phyloP scores from a whole-genome alignment of 106 monocot genomes.

The Dendrobium nobile region DNA sequence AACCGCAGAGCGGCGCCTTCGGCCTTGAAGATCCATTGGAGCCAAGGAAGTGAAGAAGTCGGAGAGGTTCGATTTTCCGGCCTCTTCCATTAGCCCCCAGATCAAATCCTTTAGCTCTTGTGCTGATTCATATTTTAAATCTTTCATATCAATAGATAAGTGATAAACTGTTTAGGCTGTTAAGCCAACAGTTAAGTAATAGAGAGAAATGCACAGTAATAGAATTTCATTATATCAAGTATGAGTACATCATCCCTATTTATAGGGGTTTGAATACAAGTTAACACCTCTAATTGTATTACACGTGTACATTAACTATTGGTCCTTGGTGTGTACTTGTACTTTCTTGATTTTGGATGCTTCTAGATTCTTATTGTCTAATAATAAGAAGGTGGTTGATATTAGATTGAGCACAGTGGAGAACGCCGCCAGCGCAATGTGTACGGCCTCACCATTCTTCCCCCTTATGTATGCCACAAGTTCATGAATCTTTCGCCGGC shows the following conservation, averaged over 20 bases:
- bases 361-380: no score
- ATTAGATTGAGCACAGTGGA: conserved; percentile 17
- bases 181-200: no score
- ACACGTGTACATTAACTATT: no score
- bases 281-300: no score
- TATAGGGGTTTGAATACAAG: no score
- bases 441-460: neutral
- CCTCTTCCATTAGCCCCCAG: conserved; percentile 10
- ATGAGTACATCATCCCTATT: no score
- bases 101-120: conserved; percentile 14
- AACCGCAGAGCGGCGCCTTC: neutral
- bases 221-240: no score
- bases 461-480: neutral
- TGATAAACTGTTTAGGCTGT: no score
- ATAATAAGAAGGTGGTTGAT: conserved; percentile 17
- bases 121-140: conserved; percentile 4
- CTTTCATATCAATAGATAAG: conserved; percentile 12
- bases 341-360: no score
- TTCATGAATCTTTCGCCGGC: neutral
- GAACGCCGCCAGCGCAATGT: conserved; percentile 12
- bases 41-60: conserved; percentile 16
- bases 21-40: conserved; percentile 13
- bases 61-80: conserved; percentile 4
- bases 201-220: no score
- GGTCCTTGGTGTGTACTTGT: no score